Base-by-base conservation (phyloP, 129 eudicot species). In the Artemisia annua region DNA sequence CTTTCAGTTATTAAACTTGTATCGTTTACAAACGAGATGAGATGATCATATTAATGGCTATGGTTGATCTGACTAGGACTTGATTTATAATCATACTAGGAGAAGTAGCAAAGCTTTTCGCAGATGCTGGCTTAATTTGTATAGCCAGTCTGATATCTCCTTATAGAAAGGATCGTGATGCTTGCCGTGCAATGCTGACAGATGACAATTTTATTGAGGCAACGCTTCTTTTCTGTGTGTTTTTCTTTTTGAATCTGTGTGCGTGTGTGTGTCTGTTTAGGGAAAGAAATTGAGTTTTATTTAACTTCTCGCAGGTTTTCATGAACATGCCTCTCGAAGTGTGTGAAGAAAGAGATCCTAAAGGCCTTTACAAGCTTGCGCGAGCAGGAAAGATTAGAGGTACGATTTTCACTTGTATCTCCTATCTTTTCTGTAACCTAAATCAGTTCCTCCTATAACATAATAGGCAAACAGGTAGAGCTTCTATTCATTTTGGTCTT, bases 111-210 rank as follows among this genome's bases (percentile, higher is more conserved):
- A 94, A 86, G 84, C 91, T 94, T 51, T 94, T 94, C 80, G 88
- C 98, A 17, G 98, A 94, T 86, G 89, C 96, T 70, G 98, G 98
- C 57, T 83, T 94, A 71, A 94, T 94, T 55, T 94, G 98, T 79
- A 86, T 94, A 66, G 98, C 98, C n/a, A 94, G 98, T 79, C 70
- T 94, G 81, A 90, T 94, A 84, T 90, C 98, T 63, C 98, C 98
- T 75, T 94, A 94, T 63, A 82, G 98, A 69, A 88, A 90, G 78
- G 98, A 94, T 74, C 98, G 98, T 70, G 96, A 94, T 83, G 96
- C 93, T 67, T 94, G 98, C 12, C 98, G 98, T 68, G 87, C 97
- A 53, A 80, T 94, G 78, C 17, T 94, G 84, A 80, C 92, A 22
- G 93, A 85, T 70, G 80, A 72, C 75, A 88, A 71, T 16, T 94